These are phyloP conservation scores for Sophora flavescens DNA, from an alignment of 306 rosid genomes.

Conservation along the genomic window DNA sequence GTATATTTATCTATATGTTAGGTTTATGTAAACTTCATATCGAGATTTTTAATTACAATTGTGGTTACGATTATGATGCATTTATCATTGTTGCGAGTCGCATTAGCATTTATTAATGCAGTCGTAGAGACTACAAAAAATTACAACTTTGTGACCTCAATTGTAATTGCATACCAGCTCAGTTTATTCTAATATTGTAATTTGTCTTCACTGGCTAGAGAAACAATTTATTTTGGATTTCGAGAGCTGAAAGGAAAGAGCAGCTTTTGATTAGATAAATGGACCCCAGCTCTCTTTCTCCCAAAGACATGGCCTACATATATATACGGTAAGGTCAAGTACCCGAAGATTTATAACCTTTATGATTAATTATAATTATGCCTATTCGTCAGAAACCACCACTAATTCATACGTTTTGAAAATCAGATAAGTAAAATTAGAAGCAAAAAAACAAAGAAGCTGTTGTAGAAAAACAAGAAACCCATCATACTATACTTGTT, in stretches of 20 bases:
- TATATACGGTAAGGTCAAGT: conserved; percentile 24
- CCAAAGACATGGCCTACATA: conserved; percentile 17
- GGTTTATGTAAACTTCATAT: too few relatives aligned
- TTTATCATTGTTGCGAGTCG: too few relatives aligned
- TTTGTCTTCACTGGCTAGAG: conserved; percentile 19
- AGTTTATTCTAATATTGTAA: background rate
- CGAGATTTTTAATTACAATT: too few relatives aligned
- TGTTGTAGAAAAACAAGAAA: background rate
- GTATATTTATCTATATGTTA: background rate
- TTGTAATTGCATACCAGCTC: too few relatives aligned
- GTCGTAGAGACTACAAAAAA: too few relatives aligned
- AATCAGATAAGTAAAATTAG: background rate
- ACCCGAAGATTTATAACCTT: background rate
- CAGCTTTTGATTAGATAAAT: conserved; percentile 37
- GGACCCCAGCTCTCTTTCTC: conserved; percentile 8
- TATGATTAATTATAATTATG: background rate
- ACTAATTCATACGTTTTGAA: conserved; percentile 1
- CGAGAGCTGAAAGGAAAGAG: conserved; percentile 16
- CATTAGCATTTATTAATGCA: too few relatives aligned
- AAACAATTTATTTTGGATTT: conserved; percentile 16
- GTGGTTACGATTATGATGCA: too few relatives aligned
- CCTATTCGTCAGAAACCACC: conserved; percentile 15
- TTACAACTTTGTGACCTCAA: too few relatives aligned
- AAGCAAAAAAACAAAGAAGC: background rate
- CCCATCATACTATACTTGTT: conserved; percentile 3